These are phyloP conservation scores for Cinnamomum micranthum DNA, from an alignment of 164 flowering plant species.

Conservation along the genomic window DNA sequence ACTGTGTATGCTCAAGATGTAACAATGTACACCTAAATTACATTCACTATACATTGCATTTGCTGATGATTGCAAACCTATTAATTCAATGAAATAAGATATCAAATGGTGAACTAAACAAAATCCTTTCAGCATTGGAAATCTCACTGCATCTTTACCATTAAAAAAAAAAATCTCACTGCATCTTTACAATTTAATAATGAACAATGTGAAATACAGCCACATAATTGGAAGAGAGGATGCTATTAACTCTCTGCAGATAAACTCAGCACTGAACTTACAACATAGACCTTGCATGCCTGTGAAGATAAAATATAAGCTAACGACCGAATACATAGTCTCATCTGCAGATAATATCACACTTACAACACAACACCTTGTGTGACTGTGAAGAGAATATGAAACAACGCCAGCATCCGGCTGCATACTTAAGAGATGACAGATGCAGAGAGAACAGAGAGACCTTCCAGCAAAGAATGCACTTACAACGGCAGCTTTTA, in stretches of 20 bases:
- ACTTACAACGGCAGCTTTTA: constrained; percentile 31
- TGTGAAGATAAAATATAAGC: constrained; percentile 3
- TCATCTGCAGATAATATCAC: constrained; percentile 1
- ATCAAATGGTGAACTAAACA: not conserved
- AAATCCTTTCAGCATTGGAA: not conserved
- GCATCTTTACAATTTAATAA: constrained; percentile 7
- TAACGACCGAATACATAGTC: no score
- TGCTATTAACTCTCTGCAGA: constrained; percentile 9
- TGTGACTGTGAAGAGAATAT: constrained; percentile 9
- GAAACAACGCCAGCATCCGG: constrained; percentile 18
- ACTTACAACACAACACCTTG: constrained; percentile 24
- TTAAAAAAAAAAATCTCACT: not conserved
- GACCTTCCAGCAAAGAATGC: constrained; percentile 20
- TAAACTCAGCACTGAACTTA: constrained; percentile 20
- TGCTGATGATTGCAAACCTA: not conserved
- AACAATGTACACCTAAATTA: no score
- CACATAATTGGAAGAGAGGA: not conserved
- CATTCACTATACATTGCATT: not conserved
- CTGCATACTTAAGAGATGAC: constrained; percentile 8
- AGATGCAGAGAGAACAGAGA: constrained; percentile 13
- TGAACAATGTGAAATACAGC: constrained; percentile 5
- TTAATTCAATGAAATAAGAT: not conserved
- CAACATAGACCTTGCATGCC: constrained; percentile 13
- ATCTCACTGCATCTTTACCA: constrained; percentile 1
- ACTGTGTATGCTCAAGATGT: no score